Percentiles rank a stretch among this genome's conserved stretches.
These are phyloP conservation scores for Bothriochloa decipiens DNA, from an alignment of 176 grass and related monocot species.

Conservation along the genomic window DNA sequence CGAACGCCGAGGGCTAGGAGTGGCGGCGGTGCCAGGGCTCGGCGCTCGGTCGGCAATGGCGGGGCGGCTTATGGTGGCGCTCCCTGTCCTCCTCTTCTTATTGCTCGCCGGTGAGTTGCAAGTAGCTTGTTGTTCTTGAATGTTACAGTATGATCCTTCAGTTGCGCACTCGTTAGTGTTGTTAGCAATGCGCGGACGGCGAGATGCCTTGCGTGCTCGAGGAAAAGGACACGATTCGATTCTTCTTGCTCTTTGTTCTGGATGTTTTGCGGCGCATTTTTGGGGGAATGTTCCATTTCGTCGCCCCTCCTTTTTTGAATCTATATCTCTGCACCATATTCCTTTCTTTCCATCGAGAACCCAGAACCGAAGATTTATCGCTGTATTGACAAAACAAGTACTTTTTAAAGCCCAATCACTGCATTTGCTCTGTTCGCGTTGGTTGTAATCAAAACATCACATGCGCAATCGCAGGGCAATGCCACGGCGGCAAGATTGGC, in stretches of 20 bases:
- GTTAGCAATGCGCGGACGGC: neutral
- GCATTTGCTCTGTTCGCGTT: neutral
- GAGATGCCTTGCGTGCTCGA: constrained; percentile 46
- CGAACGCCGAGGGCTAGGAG: neutral
- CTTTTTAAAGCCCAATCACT: neutral
- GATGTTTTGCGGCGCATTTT: no score
- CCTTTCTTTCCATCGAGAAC: neutral
- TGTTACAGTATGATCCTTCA: neutral
- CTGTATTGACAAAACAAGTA: neutral
- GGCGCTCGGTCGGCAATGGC: constrained; percentile 38
- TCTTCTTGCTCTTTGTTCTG: no score
- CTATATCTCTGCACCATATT: no score
- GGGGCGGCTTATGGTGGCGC: constrained; percentile 19
- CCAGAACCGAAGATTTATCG: neutral
- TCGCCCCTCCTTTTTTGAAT: no score
- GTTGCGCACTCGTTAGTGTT: neutral
- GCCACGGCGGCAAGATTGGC: constrained; percentile 74
- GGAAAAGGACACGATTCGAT: constrained; percentile 15
- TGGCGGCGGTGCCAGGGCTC: neutral
- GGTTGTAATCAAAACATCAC: neutral
- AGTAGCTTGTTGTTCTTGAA: neutral
- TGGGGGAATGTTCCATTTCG: neutral
- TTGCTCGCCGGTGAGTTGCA: constrained; percentile 47
- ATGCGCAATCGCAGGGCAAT: constrained; percentile 46
- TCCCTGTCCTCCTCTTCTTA: constrained; percentile 40